These are phyloP conservation scores for Mucor racemosus DNA, from an alignment of 371 early-diverging fungal species.

Conservation along the genomic window DNA sequence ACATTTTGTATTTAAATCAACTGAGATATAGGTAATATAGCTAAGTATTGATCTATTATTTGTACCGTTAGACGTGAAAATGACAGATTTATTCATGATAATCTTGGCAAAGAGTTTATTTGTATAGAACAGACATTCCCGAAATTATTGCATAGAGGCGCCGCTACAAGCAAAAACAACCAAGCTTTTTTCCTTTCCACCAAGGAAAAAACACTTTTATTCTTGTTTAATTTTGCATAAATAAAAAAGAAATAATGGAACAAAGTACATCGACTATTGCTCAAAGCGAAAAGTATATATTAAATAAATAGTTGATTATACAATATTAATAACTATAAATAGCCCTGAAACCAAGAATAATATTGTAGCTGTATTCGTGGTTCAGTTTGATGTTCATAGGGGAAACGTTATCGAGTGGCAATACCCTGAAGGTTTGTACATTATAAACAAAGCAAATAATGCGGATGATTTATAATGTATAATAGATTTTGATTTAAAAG, in stretches of 20 bases:
- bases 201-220: neutral
- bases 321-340: neutral
- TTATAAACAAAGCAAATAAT: neutral
- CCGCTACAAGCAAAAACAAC: neutral
- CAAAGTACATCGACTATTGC: slow-evolving; percentile 4
- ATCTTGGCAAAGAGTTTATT: neutral
- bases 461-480: neutral
- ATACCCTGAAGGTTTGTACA: slow-evolving; percentile 45
- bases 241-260: neutral
- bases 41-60: no score
- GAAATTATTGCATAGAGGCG: neutral
- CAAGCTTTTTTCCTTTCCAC: neutral
- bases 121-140: no score
- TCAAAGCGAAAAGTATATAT: neutral
- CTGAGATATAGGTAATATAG: no score
- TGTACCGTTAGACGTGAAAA: no score
- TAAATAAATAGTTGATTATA: no score
- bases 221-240: neutral
- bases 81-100: no score
- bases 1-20: no score
- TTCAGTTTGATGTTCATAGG: slow-evolving; percentile 58
- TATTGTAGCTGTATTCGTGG: slow-evolving; percentile 55
- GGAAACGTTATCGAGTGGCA: slow-evolving; percentile 70
- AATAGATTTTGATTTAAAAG: slow-evolving; percentile 54
- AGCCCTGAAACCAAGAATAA: neutral